Evolutionary conservation across 192 early-diverging fungal genomes (phyloP).

Genomic region (Rhizoclosmatium globosum): DNA sequence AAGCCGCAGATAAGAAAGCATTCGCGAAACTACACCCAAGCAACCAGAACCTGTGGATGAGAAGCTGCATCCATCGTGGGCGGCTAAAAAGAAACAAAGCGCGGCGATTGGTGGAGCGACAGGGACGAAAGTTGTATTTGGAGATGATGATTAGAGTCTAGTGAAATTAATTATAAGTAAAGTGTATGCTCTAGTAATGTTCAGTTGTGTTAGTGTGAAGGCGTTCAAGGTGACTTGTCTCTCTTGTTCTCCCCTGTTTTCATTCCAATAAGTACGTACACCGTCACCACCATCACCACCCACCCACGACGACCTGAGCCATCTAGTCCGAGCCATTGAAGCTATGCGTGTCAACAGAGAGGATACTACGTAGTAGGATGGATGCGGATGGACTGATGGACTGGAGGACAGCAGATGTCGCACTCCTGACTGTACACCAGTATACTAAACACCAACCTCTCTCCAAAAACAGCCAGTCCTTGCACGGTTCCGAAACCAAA

Average conservation of each 20-base stretch:
- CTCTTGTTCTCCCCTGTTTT: not conserved
- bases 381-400: not conserved
- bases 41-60: not conserved
- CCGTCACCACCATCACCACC: not conserved
- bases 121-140: constrained; percentile 54
- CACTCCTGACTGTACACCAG: no score
- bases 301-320: not conserved
- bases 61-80: constrained; percentile 49
- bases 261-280: not conserved
- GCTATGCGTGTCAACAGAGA: not conserved
- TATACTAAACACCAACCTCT: not conserved
- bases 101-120: constrained; percentile 1
- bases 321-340: not conserved
- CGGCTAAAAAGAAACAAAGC: constrained; percentile 41
- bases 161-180: no score
- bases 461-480: not conserved
- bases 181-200: no score
- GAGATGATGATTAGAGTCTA: constrained; percentile 26
- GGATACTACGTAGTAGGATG: not conserved
- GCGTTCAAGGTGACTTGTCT: no score
- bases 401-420: not conserved
- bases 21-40: not conserved
- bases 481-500: not conserved
- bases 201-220: no score
- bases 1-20: not conserved